phyloP scores from a whole-genome alignment of 2,329 filamentous ascomycete genomes.

The Phialophora tarda region DNA sequence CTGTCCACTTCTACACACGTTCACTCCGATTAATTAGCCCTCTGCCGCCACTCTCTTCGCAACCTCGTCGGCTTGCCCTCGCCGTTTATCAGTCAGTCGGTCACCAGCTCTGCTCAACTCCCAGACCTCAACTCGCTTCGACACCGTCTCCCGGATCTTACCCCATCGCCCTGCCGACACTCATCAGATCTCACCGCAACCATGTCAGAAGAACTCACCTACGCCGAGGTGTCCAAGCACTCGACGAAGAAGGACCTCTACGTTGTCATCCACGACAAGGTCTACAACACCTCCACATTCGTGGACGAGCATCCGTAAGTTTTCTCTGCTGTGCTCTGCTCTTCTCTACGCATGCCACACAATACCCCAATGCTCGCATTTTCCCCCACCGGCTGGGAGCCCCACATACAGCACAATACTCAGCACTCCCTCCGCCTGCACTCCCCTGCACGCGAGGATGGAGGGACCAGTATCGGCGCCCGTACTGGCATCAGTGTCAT shows the following conservation, averaged over 20 bases:
- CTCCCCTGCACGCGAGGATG: not conserved
- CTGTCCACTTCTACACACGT: constrained; percentile 5
- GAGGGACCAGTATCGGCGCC: not conserved
- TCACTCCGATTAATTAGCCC: not conserved
- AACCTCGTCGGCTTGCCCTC: constrained; percentile 1
- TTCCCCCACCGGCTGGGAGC: constrained; percentile 26
- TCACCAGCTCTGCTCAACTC: constrained; percentile 1
- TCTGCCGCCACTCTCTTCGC: not conserved
- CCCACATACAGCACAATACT: constrained; percentile 30
- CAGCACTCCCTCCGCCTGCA: constrained; percentile 4
- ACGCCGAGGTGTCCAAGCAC: constrained; percentile 81
- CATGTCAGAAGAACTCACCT: constrained; percentile 70
- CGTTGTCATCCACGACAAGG: constrained; percentile 92
- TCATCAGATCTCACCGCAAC: constrained; percentile 31
- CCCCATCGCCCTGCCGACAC: constrained; percentile 3
- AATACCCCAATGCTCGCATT: constrained; percentile 12
- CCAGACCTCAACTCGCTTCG: not conserved
- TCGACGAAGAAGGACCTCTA: constrained; percentile 91
- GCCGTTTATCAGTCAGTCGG: not conserved
- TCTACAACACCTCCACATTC: constrained; percentile 89
- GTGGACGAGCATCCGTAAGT: constrained; percentile 94
- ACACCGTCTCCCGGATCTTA: not conserved
- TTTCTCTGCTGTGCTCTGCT: not conserved
- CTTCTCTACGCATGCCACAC: not conserved
- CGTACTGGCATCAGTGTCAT: not conserved